Conservation (phyloP, 2,329 filamentous ascomycete species). For the Neonectria neomacrospora region DNA sequence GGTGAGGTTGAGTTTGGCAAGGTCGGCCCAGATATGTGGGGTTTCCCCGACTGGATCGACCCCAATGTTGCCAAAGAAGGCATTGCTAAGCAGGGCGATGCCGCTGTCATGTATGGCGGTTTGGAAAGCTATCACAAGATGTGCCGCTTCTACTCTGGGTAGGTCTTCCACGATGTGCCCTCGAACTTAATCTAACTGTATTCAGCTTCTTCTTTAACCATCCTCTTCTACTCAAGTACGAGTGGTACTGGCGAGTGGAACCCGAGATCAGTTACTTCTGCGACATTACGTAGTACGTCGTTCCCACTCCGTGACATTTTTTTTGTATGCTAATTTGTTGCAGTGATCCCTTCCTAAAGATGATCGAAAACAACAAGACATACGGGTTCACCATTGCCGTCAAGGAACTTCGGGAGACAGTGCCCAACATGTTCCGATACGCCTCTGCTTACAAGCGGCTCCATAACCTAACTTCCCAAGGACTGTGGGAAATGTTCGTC, state of each 20-base stretch:
- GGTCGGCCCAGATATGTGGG: slow-evolving; percentile 92
- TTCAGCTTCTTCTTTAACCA: slow-evolving; percentile 94
- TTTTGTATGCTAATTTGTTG: slow-evolving; percentile 25
- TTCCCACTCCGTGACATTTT: background rate
- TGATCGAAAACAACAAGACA: slow-evolving; percentile 95
- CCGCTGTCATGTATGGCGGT: slow-evolving; percentile 98
- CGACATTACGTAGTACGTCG: slow-evolving; percentile 91
- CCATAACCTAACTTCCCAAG: slow-evolving; percentile 90
- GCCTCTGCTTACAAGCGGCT: slow-evolving; percentile 96
- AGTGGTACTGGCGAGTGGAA: slow-evolving; percentile 99
- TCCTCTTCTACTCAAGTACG: slow-evolving; percentile 92
- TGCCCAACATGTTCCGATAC: slow-evolving; percentile 98
- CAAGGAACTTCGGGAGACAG: slow-evolving; percentile 96
- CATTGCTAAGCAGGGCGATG: slow-evolving; percentile 95
- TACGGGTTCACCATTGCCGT: slow-evolving; percentile 99
- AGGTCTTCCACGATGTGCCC: slow-evolving; percentile 48
- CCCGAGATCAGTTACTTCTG: slow-evolving; percentile 99
- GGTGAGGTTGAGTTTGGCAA: slow-evolving; percentile 90
- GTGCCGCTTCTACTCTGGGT: slow-evolving; percentile 99
- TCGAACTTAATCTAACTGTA: slow-evolving; percentile 35
- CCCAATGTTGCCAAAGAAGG: slow-evolving; percentile 93
- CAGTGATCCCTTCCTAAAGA: slow-evolving; percentile 94
- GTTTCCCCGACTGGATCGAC: slow-evolving; percentile 96
- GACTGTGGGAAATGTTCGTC: slow-evolving; percentile 98
- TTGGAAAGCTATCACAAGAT: slow-evolving; percentile 99